Conservation (phyloP, 129 eudicot genomes). For the Scalesia atractyloides region DNA sequence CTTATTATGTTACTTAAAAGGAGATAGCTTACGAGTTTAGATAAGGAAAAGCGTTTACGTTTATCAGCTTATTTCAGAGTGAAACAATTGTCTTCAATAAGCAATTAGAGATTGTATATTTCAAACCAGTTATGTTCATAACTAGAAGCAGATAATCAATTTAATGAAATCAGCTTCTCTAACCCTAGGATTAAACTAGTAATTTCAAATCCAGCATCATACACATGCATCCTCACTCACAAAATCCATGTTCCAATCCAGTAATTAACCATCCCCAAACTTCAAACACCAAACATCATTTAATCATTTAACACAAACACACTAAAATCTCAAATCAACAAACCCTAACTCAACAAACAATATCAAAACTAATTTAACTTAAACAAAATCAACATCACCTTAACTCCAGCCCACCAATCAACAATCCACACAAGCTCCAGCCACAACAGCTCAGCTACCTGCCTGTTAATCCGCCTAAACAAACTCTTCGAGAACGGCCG, state of each 20-base stretch:
- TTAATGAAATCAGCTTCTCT: not conserved
- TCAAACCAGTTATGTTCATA: not conserved
- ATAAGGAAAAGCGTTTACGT: not conserved
- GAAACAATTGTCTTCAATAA: not conserved
- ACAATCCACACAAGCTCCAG: slow-evolving; percentile 90
- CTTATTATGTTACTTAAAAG: not conserved
- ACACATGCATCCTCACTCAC: slow-evolving; percentile 1
- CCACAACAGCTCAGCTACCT: slow-evolving; percentile 84
- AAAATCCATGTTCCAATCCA: slow-evolving; percentile 13
- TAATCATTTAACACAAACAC: not conserved
- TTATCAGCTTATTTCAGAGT: not conserved
- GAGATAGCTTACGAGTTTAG: not conserved
- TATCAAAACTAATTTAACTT: not conserved
- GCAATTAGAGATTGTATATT: not conserved
- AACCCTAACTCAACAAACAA: not conserved
- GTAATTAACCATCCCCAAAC: not conserved
- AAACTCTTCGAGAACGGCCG: slow-evolving; percentile 79
- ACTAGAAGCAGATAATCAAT: not conserved
- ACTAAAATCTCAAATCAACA: slow-evolving; percentile 2
- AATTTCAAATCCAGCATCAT: slow-evolving; percentile 1
- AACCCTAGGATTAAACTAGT: not conserved
- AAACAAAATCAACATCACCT: slow-evolving; percentile 47
- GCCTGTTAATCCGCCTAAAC: slow-evolving; percentile 74
- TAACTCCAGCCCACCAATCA: slow-evolving; percentile 97
- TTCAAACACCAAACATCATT: not conserved